Evolutionary conservation across 345 rosid species (phyloP).

Genomic region (Arabidopsis thaliana): TAIR10.1 NC_003074.8:2179501-2180000

Average conservation of each 20-base stretch:
- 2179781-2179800: not conserved
- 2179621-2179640: constrained; percentile 65
- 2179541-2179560: not conserved
- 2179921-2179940: constrained; percentile 57
- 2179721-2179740: constrained; percentile 56
- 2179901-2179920: constrained; percentile 85
- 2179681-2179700: constrained; percentile 87
- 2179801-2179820: constrained; percentile 20
- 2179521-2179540: constrained; percentile 56
- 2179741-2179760: constrained; percentile 22
- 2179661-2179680: constrained; percentile 87
- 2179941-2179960: constrained; percentile 29
- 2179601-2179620: constrained; percentile 14
- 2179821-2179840: constrained; percentile 94
- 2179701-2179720: constrained; percentile 62
- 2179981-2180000: not conserved
- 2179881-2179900: constrained; percentile 92
- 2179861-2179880: constrained; percentile 82
- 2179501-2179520: constrained; percentile 92
- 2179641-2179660: constrained; percentile 77
- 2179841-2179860: constrained; percentile 96
- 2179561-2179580: not conserved
- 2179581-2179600: constrained; percentile 1
- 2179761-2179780: constrained; percentile 20
- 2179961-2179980: not conserved